Evolutionary conservation across 495 filamentous ascomycete genomes (phyloP).

Genomic region (Penicillium psychrofluorescens): DNA sequence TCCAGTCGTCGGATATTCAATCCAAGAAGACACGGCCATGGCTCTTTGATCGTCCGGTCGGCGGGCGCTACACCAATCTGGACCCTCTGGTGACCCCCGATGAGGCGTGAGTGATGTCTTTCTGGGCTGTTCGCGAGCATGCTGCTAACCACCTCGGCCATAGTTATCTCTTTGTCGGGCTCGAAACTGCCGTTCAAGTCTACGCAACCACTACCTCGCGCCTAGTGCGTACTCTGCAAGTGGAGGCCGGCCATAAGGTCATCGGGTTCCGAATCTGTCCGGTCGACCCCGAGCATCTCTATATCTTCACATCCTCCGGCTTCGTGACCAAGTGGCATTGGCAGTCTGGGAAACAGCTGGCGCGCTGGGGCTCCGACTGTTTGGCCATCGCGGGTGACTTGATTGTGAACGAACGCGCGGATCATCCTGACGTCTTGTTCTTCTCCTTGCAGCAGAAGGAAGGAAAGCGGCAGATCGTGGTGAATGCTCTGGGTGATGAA

Average conservation of each 20-base stretch:
- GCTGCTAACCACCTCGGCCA: slow-evolving; percentile 16
- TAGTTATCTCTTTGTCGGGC: slow-evolving; percentile 65
- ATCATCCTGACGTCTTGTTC: slow-evolving; percentile 1
- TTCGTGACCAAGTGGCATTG: slow-evolving; percentile 69
- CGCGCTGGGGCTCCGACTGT: slow-evolving; percentile 35
- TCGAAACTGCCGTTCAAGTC: slow-evolving; percentile 59
- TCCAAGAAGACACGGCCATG: slow-evolving; percentile 13
- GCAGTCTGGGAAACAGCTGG: slow-evolving; percentile 48
- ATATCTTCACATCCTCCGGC: slow-evolving; percentile 61
- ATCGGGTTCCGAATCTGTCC: slow-evolving; percentile 54
- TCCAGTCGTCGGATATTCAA: no score
- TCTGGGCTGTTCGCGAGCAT: not conserved
- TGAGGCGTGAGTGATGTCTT: slow-evolving; percentile 57
- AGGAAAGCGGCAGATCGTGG: slow-evolving; percentile 24
- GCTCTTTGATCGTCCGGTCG: slow-evolving; percentile 26
- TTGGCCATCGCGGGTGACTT: slow-evolving; percentile 18
- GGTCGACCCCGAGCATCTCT: slow-evolving; percentile 49
- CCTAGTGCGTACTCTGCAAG: slow-evolving; percentile 53
- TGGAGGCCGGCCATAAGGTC: slow-evolving; percentile 28
- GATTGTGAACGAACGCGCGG: slow-evolving; percentile 7
- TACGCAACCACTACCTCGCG: slow-evolving; percentile 77
- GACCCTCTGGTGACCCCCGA: slow-evolving; percentile 75
- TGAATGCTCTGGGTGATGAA: slow-evolving; percentile 14
- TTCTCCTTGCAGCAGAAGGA: slow-evolving; percentile 18
- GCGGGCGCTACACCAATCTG: slow-evolving; percentile 41